Conservation (phyloP, 371 early-diverging fungal genomes). For the Mortierella sp. region DNA sequence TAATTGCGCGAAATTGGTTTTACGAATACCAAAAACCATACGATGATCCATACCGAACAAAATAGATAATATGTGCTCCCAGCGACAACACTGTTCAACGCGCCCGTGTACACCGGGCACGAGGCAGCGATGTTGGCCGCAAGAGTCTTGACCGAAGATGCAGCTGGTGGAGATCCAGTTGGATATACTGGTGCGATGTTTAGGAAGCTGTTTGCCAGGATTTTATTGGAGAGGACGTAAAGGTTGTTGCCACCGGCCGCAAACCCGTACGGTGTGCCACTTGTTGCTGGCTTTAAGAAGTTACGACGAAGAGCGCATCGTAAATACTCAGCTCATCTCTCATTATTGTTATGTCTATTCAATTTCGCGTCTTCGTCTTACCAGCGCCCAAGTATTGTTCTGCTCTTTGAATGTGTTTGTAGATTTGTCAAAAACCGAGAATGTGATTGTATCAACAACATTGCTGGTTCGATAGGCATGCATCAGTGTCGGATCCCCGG, state of each 20-base stretch:
- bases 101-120: background rate
- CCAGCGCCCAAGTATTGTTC: conserved; percentile 13
- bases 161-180: conserved; percentile 1
- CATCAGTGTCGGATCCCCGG: conserved; percentile 3
- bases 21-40: background rate
- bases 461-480: conserved; percentile 10
- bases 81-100: background rate
- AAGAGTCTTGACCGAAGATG: background rate
- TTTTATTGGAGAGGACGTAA: conserved; percentile 3
- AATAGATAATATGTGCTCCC: conserved; percentile 15
- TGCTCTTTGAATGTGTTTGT: conserved; percentile 5
- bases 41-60: conserved; percentile 8
- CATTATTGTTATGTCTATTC: background rate
- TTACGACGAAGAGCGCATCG: background rate
- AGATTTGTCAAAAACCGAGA: conserved; percentile 13
- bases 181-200: conserved; percentile 15
- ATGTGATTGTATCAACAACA: background rate
- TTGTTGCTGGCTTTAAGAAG: background rate
- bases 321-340: background rate
- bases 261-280: conserved; percentile 1
- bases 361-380: background rate
- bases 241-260: conserved; percentile 6
- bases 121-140: background rate
- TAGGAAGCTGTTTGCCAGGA: background rate
- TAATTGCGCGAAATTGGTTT: background rate